These are phyloP conservation scores for Yamadazyma endophytica DNA, from an alignment of 805 yeast species.

Conservation along the genomic window DNA sequence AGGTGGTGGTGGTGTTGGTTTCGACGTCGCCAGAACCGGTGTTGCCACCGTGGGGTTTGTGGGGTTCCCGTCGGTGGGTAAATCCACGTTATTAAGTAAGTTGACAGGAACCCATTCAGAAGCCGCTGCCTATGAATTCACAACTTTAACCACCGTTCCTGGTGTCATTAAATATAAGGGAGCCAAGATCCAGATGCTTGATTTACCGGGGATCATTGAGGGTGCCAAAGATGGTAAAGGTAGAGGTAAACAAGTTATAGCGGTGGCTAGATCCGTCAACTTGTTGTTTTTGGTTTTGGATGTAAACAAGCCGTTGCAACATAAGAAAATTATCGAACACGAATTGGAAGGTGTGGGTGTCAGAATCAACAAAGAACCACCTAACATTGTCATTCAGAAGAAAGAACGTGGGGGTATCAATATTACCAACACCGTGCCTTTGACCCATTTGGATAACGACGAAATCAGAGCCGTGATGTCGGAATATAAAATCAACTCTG, in stretches of 20 bases:
- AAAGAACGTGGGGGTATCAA: slow-evolving; percentile 96
- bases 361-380: slow-evolving; percentile 86
- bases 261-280: slow-evolving; percentile 98
- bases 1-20: slow-evolving; percentile 94
- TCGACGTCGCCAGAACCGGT: slow-evolving; percentile 98
- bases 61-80: slow-evolving; percentile 96
- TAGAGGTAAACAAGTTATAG: slow-evolving; percentile 95
- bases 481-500: slow-evolving; percentile 92
- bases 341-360: slow-evolving; percentile 98
- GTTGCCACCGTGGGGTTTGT: slow-evolving; percentile 97
- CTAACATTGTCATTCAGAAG: slow-evolving; percentile 85
- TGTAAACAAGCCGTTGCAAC: slow-evolving; percentile 93
- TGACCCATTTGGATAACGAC: slow-evolving; percentile 87
- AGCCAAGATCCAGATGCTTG: slow-evolving; percentile 94
- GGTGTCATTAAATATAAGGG: slow-evolving; percentile 95
- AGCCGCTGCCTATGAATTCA: slow-evolving; percentile 97
- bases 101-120: slow-evolving; percentile 95
- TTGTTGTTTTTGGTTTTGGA: slow-evolving; percentile 89
- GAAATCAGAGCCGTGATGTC: slow-evolving; percentile 95
- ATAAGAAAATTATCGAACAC: slow-evolving; percentile 88
- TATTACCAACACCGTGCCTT: slow-evolving; percentile 88
- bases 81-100: slow-evolving; percentile 78
- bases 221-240: slow-evolving; percentile 92
- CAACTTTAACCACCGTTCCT: slow-evolving; percentile 95
- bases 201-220: slow-evolving; percentile 85